phyloP scores from a whole-genome alignment of 768 basidiomycete genomes.

The Leccinum barrowsii region DNA sequence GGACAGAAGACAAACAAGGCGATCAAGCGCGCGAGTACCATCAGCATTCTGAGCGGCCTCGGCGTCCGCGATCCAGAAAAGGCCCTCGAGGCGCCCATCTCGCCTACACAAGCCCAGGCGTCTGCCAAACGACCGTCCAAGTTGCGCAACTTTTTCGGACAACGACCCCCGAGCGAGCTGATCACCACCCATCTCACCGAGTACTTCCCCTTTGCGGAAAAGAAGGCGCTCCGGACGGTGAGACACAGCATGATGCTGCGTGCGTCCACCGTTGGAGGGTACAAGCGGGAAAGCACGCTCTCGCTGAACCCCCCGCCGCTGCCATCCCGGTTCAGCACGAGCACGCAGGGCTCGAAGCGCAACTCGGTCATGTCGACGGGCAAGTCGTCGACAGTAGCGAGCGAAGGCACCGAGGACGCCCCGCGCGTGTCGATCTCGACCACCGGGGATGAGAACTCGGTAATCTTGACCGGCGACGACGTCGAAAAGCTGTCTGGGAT shows the following conservation, averaged over 20 bases:
- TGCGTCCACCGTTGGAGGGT: slow-evolving; percentile 40
- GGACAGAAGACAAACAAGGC: slow-evolving; percentile 23
- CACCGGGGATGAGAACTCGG: slow-evolving; percentile 63
- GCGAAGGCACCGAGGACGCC: slow-evolving; percentile 42
- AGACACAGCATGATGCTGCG: slow-evolving; percentile 82
- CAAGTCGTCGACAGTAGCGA: slow-evolving; percentile 26
- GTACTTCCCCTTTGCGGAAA: slow-evolving; percentile 93
- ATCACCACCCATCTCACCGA: slow-evolving; percentile 93
- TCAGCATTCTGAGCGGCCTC: slow-evolving; percentile 91
- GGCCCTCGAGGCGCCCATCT: slow-evolving; percentile 54
- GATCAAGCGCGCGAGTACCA: slow-evolving; percentile 84
- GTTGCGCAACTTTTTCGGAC: slow-evolving; percentile 94
- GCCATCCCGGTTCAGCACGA: slow-evolving; percentile 39
- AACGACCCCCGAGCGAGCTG: slow-evolving; percentile 94
- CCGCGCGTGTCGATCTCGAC: slow-evolving; percentile 76
- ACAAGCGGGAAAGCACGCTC: slow-evolving; percentile 44
- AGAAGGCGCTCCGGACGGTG: slow-evolving; percentile 84
- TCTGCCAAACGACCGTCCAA: slow-evolving; percentile 54
- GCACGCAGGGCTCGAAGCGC: slow-evolving; percentile 38
- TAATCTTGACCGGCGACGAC: slow-evolving; percentile 57
- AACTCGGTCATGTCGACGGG: slow-evolving; percentile 36
- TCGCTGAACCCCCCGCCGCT: slow-evolving; percentile 39
- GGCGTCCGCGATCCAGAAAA: slow-evolving; percentile 81
- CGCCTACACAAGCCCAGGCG: slow-evolving; percentile 39
- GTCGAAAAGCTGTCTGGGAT: slow-evolving; percentile 29